A percentile compares a stretch with the other conserved stretches of the same genome.
Evolutionary conservation across 192 early-diverging fungal genomes (phyloP).

Genomic region (Mortierella hygrophila): DNA sequence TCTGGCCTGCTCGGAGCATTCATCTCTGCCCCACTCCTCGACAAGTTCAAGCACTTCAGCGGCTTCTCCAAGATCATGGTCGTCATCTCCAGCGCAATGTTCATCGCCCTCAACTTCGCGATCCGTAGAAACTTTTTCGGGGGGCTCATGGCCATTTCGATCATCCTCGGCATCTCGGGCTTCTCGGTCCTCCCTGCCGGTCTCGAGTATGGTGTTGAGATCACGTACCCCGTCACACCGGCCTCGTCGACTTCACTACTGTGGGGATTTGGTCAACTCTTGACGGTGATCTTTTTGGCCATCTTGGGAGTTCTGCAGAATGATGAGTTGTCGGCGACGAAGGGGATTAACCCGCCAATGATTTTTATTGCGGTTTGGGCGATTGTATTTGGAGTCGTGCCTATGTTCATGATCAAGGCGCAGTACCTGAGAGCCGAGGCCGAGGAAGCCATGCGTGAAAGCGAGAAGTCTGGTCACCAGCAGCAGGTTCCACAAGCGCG

Average conservation of each 20-base stretch:
- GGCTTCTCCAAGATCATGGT: constrained; percentile 55
- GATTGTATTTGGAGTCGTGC: constrained; percentile 20
- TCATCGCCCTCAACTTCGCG: constrained; percentile 53
- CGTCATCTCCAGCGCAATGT: constrained; percentile 43
- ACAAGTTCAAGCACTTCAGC: constrained; percentile 64
- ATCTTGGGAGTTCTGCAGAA: constrained; percentile 21
- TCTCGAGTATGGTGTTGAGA: constrained; percentile 38
- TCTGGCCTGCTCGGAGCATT: constrained; percentile 67
- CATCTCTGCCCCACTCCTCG: constrained; percentile 58
- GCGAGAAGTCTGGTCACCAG: not conserved
- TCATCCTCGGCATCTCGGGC: constrained; percentile 20
- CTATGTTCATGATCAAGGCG: constrained; percentile 25
- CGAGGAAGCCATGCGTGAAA: constrained; percentile 8
- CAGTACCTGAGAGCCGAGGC: constrained; percentile 22
- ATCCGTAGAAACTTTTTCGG: constrained; percentile 19
- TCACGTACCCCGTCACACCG: constrained; percentile 35
- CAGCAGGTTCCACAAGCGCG: not conserved
- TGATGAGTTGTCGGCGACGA: constrained; percentile 15
- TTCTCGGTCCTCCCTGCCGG: constrained; percentile 29
- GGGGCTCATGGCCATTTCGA: constrained; percentile 4
- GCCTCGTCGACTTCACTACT: constrained; percentile 32
- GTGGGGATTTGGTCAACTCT: constrained; percentile 30
- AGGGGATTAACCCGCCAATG: constrained; percentile 20
- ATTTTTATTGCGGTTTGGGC: constrained; percentile 32
- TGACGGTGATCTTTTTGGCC: constrained; percentile 25